Conservation (phyloP, 441 rosid species). For the Croton setiger region DNA sequence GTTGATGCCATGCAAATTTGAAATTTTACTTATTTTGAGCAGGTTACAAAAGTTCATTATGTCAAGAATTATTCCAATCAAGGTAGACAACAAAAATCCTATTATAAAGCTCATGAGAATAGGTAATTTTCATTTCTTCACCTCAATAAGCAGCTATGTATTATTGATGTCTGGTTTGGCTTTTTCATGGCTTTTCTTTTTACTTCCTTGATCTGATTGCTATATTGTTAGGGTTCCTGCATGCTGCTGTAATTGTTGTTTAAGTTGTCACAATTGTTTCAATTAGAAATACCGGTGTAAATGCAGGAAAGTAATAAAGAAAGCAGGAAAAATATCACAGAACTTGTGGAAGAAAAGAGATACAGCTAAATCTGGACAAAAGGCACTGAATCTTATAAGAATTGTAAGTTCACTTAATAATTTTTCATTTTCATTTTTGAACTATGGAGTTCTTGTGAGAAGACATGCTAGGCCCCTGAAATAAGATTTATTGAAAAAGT, state of each 20-base stretch:
- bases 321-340: constrained; percentile 46
- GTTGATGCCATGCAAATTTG: too few species aligned
- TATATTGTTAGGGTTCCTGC: neutral
- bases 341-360: constrained; percentile 83
- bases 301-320: constrained; percentile 38
- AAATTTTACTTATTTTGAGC: constrained; percentile 1
- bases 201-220: neutral
- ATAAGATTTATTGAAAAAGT: neutral
- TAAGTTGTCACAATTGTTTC: constrained; percentile 5
- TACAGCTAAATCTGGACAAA: constrained; percentile 70
- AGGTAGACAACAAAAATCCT: constrained; percentile 20
- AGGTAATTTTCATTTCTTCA: constrained; percentile 30
- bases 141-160: neutral
- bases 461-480: neutral
- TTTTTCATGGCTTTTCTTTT: neutral
- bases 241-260: neutral
- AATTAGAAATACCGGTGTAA: constrained; percentile 3
- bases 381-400: constrained; percentile 63
- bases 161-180: neutral
- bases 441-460: neutral
- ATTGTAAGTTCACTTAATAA: constrained; percentile 41
- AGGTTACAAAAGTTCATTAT: constrained; percentile 20
- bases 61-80: constrained; percentile 33
- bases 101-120: constrained; percentile 31
- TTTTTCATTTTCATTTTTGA: neutral